Percentiles rank a stretch among this genome's conserved stretches.
Conservation (phyloP, 805 yeast species). For the Debaryomyces maramus region DNA sequence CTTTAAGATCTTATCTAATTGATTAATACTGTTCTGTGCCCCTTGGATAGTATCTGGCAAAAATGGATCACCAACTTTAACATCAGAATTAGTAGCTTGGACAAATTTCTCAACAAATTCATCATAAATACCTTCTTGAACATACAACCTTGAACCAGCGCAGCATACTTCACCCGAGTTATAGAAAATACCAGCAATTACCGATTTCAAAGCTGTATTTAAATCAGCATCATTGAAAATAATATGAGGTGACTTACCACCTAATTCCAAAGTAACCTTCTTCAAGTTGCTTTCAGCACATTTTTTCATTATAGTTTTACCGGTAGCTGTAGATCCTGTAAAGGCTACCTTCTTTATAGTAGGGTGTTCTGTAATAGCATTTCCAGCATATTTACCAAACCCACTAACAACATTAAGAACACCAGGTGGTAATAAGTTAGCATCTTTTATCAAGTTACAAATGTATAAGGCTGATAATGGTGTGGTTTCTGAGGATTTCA, state of each 20-base stretch:
- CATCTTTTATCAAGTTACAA: slow-evolving; percentile 43
- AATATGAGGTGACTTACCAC: slow-evolving; percentile 52
- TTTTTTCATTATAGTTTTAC: slow-evolving; percentile 39
- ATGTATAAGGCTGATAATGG: slow-evolving; percentile 47
- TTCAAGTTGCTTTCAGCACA: slow-evolving; percentile 47
- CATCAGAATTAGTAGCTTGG: slow-evolving; percentile 28
- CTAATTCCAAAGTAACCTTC: slow-evolving; percentile 51
- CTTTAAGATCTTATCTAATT: slow-evolving; percentile 42
- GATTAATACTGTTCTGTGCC: slow-evolving; percentile 54
- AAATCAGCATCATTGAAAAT: slow-evolving; percentile 50
- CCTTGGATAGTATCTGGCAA: slow-evolving; percentile 47
- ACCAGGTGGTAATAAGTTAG: slow-evolving; percentile 47
- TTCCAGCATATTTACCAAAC: slow-evolving; percentile 45
- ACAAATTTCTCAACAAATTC: slow-evolving; percentile 39
- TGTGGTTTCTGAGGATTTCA: slow-evolving; percentile 51
- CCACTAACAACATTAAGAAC: slow-evolving; percentile 49
- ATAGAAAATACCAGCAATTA: slow-evolving; percentile 46
- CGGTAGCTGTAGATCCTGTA: slow-evolving; percentile 55
- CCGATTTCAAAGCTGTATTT: slow-evolving; percentile 51
- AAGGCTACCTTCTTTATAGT: slow-evolving; percentile 53
- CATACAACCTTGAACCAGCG: slow-evolving; percentile 47
- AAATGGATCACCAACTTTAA: slow-evolving; percentile 46
- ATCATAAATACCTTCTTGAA: slow-evolving; percentile 45
- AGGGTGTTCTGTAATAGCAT: slow-evolving; percentile 45
- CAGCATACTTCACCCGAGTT: slow-evolving; percentile 51